phyloP scores from a whole-genome alignment of 1,139 yeast genomes.

The Yamadazyma kanchanaburiensis region DNA sequence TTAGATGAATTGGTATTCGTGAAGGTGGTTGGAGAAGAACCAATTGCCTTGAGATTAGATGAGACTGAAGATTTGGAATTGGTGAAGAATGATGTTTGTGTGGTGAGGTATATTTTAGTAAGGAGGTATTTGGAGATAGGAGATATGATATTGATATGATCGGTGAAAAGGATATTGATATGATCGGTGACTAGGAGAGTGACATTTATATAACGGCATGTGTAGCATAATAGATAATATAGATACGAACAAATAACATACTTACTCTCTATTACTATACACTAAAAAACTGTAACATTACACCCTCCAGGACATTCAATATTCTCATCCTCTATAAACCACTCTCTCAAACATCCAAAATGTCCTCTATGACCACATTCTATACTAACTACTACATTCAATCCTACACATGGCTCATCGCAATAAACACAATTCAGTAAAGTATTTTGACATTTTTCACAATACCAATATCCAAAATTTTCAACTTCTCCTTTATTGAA shows the following conservation, averaged over 20 bases:
- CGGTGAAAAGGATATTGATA: too few species aligned
- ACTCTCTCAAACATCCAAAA: conserved; percentile 69
- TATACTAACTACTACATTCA: conserved; percentile 59
- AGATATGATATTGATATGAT: conserved; percentile 40
- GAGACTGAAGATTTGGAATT: conserved; percentile 70
- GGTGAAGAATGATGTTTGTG: conserved; percentile 67
- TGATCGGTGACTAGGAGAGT: too few species aligned
- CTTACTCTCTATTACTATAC: conserved; percentile 1
- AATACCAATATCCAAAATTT: conserved; percentile 76
- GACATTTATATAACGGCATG: too few species aligned
- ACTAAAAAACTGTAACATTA: conserved; percentile 15
- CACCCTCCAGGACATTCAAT: conserved; percentile 84
- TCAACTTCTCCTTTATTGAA: conserved; percentile 10
- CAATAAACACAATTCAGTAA: conserved; percentile 79
- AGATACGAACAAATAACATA: too few species aligned
- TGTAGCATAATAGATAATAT: too few species aligned
- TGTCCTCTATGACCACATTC: conserved; percentile 91
- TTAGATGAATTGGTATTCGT: conserved; percentile 73
- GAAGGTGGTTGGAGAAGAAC: conserved; percentile 39
- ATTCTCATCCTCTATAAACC: conserved; percentile 70
- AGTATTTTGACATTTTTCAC: conserved; percentile 62
- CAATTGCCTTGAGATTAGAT: conserved; percentile 27
- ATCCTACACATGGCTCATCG: conserved; percentile 71
- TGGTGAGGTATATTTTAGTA: conserved; percentile 63
- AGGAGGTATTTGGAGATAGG: conserved; percentile 36